Evolutionary conservation across 371 early-diverging fungal species (phyloP), one percentile per base, ranked within the genome.

Genomic region (Rhizomucor miehei): DNA sequence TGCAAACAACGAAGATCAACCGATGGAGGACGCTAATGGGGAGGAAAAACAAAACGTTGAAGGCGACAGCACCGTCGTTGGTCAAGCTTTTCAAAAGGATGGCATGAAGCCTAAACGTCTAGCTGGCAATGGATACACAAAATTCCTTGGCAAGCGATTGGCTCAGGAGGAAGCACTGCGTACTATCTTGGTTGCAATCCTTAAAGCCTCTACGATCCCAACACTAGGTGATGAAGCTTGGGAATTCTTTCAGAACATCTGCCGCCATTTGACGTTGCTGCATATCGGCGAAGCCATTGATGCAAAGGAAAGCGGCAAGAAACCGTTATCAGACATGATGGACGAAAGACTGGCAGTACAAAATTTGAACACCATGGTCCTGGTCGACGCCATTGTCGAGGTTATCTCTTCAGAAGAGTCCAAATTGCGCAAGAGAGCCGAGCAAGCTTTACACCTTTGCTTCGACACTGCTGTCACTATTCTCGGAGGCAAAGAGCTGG

Each of bases 381-480:
- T 94, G 46, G 83, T 94, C 1, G 89, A 90, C 23, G 89, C 92
- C 0, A 71, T 95, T 23, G 89, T 94, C 5, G 82, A 89, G 24
- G 79, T 84, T 14, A 87, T 93, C 54, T 80, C 93, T 0, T 86
- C 89, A 4, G 89, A 89, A 52, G 77, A 84, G 46, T 29, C 56
- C 1, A 75, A 80, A 8, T 61, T 88, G 19, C 75, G 90, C n/a
- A 69, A 83, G 47, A 63, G 89, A 11, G 90, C 88, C 8, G 86
- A 87, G 63, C 75, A 79, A n/a, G 72, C 87, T 1, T 55, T 92
- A 8, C 77, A 76, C 48, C 49, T 78, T 4, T 86, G 91, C 46
- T 84, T 88, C 65, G 73, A 82, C 25, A 82, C 81, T 0, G 88
- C 86, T 38, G 59, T 73, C 21, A 62, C 82, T 1, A 60, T 86